Evolutionary conservation across 805 yeast species (phyloP), one percentile per base, ranked within the genome.

Genomic region (Cyberlindnera maclurae): DNA sequence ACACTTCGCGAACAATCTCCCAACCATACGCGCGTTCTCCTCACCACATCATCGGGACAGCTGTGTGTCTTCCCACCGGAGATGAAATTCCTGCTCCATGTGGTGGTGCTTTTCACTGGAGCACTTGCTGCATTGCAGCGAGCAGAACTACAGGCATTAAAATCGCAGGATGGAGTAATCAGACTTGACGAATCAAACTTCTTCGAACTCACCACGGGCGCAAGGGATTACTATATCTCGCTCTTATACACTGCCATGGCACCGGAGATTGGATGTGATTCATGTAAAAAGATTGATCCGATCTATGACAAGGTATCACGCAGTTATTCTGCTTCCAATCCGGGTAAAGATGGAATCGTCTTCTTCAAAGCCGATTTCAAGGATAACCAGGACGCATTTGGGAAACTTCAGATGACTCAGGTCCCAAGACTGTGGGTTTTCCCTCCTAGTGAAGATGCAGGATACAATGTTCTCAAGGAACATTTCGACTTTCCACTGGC

Each of bases 361-460:
- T 70, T 79, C 52, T 62, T 67, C 28, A 59, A 64, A 31, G 70
- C 74, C 11, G 89, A 82, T 42, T 69, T 76, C 36, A 46, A 52
- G 3, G 54, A 62, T 3, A 78, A 78, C 47, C 42, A 59, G 10
- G 50, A 55, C 4, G 50, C 71, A 17, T 71, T 74, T 42, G 53
- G 60, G 18, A 56, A 60, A 9, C 48, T 79, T 37, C 55, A 61
- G 3, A 51, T 82, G 40, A 58, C 58, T 3, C 62, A 74, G 3
- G 75, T 80, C 3, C 93, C 94, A 1, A 79, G 75, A 42, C 47
- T 80, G n/a, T 75, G 87, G 77, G 62, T 82, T 3, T 68, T 74
- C 39, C 87, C 88, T 4, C 82, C 77, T 4, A 51, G 58, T 20
- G 35, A 53, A 5, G 48, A 46, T 3, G 38, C 18, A 31, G 30